Evolutionary conservation across 495 filamentous ascomycete species (phyloP).

Genomic region (Umbilicaria muhlenbergii): DNA sequence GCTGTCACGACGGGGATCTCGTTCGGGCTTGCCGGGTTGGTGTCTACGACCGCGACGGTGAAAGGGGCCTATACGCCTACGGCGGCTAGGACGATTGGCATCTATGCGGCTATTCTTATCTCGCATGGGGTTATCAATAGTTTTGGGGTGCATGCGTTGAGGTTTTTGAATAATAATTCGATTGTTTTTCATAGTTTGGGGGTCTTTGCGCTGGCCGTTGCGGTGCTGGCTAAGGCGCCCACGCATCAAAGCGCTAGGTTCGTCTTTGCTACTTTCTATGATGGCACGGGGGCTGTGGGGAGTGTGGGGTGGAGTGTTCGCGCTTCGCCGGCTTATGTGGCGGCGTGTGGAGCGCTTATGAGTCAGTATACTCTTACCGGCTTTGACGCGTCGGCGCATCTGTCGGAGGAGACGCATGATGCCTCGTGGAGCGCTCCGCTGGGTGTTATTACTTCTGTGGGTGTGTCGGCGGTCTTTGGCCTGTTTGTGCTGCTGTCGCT

Average conservation of each 20-base stretch:
- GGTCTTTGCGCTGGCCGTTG: conserved; percentile 38
- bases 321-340: conserved; percentile 41
- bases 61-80: conserved; percentile 35
- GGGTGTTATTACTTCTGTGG: conserved; percentile 42
- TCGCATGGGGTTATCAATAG: conserved; percentile 43
- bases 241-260: conserved; percentile 42
- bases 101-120: conserved; percentile 44
- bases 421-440: conserved; percentile 46
- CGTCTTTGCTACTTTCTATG: conserved; percentile 44
- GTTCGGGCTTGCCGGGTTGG: conserved; percentile 45
- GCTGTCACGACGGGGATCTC: conserved; percentile 54
- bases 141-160: conserved; percentile 39
- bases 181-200: conserved; percentile 45
- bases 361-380: conserved; percentile 38
- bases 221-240: conserved; percentile 44
- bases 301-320: conserved; percentile 30
- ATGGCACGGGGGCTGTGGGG: conserved; percentile 27
- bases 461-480: conserved; percentile 41
- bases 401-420: conserved; percentile 42
- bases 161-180: conserved; percentile 45
- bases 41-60: conserved; percentile 41
- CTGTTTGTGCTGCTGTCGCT: conserved; percentile 45
- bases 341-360: conserved; percentile 35
- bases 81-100: conserved; percentile 39
- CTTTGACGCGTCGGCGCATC: conserved; percentile 41